Conservation (phyloP, 2,329 filamentous ascomycete genomes). For the Gaeumannomyces tritici region DNA sequence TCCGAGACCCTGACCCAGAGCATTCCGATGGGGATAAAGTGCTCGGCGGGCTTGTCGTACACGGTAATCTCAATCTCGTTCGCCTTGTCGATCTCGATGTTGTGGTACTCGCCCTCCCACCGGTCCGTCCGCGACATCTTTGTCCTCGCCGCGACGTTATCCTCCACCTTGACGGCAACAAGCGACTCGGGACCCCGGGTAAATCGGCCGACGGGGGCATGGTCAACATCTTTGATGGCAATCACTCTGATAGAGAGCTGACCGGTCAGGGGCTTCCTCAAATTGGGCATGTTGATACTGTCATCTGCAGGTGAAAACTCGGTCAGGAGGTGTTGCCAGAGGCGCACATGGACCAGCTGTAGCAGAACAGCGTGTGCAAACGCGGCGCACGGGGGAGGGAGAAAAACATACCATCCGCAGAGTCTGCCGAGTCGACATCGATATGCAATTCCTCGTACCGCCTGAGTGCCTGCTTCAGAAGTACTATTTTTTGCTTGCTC, state of each 20-base stretch:
- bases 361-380: background rate
- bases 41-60: constrained; percentile 89
- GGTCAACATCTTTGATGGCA: constrained; percentile 88
- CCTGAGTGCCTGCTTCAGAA: constrained; percentile 91
- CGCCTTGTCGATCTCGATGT: constrained; percentile 91
- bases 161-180: constrained; percentile 93
- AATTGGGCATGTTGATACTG: constrained; percentile 88
- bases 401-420: constrained; percentile 62
- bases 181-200: constrained; percentile 89
- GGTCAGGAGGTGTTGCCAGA: constrained; percentile 15
- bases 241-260: constrained; percentile 79
- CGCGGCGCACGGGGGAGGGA: background rate
- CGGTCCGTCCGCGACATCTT: constrained; percentile 75
- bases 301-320: constrained; percentile 54
- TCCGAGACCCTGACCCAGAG: constrained; percentile 96
- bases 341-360: no score
- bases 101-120: constrained; percentile 88
- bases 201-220: constrained; percentile 76
- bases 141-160: constrained; percentile 81
- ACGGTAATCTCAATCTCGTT: constrained; percentile 98
- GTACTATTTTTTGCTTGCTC: constrained; percentile 94
- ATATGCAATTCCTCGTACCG: constrained; percentile 96
- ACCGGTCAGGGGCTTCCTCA: constrained; percentile 91
- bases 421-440: constrained; percentile 73
- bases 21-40: constrained; percentile 86